These are phyloP conservation scores for Kodamaea alishanica DNA, from an alignment of 1,139 yeast genomes.

Conservation along the genomic window DNA sequence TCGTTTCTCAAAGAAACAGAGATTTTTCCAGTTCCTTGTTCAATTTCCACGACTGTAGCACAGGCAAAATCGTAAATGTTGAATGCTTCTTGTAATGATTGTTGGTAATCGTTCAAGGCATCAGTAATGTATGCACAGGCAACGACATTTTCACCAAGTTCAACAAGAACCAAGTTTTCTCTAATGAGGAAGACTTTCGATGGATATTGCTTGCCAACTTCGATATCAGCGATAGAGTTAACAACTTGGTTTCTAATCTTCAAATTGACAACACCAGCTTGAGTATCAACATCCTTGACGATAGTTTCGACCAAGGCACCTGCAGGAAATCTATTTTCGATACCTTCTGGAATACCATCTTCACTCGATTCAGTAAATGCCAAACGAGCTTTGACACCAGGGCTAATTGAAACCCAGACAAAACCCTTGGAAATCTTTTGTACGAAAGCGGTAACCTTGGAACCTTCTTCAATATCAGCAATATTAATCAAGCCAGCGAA, in stretches of 20 bases:
- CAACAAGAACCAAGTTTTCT: conserved; percentile 62
- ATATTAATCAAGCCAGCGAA: conserved; percentile 28
- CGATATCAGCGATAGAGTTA: conserved; percentile 46
- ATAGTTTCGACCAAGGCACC: conserved; percentile 67
- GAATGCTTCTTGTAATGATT: conserved; percentile 51
- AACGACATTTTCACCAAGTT: conserved; percentile 55
- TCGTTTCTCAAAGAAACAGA: conserved; percentile 61
- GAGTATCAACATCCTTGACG: conserved; percentile 53
- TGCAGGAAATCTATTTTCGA: conserved; percentile 58
- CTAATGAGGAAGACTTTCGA: conserved; percentile 64
- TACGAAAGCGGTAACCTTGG: conserved; percentile 47
- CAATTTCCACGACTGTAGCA: conserved; percentile 59
- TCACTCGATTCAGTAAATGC: conserved; percentile 63
- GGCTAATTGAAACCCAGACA: conserved; percentile 70
- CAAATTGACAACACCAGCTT: conserved; percentile 49
- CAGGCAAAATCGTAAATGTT: conserved; percentile 54
- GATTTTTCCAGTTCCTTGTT: conserved; percentile 53
- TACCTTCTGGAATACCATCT: conserved; percentile 46
- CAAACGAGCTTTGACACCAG: conserved; percentile 64
- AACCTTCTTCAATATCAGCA: conserved; percentile 40
- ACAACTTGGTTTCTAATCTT: conserved; percentile 47
- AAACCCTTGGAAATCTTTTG: conserved; percentile 51
- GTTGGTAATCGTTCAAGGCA: conserved; percentile 68
- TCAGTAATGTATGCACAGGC: conserved; percentile 76
- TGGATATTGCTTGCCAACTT: conserved; percentile 59